Percentiles rank a stretch among this genome's conserved stretches.
phyloP scores from a whole-genome alignment of 306 rosid species.

The Quercus berberidifolia region DNA sequence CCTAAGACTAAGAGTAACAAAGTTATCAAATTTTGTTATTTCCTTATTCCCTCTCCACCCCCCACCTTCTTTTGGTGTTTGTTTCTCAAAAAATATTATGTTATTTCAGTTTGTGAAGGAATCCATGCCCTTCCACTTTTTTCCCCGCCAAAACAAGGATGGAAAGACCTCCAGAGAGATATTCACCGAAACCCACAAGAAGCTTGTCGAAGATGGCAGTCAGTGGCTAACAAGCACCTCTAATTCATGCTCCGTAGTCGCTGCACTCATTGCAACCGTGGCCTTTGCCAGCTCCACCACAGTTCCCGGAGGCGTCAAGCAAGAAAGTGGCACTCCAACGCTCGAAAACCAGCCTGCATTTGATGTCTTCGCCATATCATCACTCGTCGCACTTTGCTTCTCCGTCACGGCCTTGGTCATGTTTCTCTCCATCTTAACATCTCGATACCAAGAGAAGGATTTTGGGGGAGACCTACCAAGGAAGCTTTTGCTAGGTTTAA shows the following conservation, averaged over 20 bases:
- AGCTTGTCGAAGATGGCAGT: conserved; percentile 16
- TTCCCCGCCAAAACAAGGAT: conserved; percentile 15
- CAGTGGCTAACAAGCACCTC: conserved; percentile 47
- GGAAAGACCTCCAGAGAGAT: conserved; percentile 34
- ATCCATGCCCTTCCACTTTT: conserved; percentile 33
- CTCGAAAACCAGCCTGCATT: conserved; percentile 30
- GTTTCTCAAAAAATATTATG: not conserved
- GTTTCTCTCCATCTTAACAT: conserved; percentile 52
- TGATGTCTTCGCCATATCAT: conserved; percentile 31
- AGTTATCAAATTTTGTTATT: not conserved
- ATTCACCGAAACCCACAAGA: conserved; percentile 34
- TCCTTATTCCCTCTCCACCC: too few relatives aligned
- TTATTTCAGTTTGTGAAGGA: conserved; percentile 46
- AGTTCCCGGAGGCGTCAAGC: conserved; percentile 36
- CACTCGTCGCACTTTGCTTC: conserved; percentile 42
- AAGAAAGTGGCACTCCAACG: conserved; percentile 11
- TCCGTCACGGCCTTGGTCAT: conserved; percentile 44
- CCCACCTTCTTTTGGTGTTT: too few relatives aligned
- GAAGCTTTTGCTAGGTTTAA: conserved; percentile 38
- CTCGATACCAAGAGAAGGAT: conserved; percentile 37
- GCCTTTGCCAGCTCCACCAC: conserved; percentile 41
- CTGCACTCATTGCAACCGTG: conserved; percentile 53
- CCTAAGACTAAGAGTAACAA: not conserved
- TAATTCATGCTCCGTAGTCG: conserved; percentile 49
- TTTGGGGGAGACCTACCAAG: conserved; percentile 31